Base-by-base conservation (phyloP, 108 stramenopile species). In the Chaetoceros muelleri region DNA sequence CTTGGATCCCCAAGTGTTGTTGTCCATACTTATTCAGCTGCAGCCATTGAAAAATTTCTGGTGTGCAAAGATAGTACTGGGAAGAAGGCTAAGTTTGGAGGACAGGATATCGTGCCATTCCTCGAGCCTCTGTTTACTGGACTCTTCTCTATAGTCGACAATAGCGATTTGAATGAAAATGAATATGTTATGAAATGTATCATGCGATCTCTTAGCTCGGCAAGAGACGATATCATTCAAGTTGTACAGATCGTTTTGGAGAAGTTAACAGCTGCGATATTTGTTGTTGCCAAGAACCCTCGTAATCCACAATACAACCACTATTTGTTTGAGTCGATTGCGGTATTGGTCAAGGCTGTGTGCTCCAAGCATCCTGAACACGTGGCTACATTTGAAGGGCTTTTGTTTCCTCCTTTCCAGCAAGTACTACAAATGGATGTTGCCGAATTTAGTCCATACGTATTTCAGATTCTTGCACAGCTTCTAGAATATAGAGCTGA, bases 151-250 rank as follows among this genome's bases (percentile, higher is more conserved):
- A 93, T 95, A 55, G 64, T 94, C 23, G 97, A 90, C 26, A 79
- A 91, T 53, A 46, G 44, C 21, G 84, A 85, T n/a, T 59, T 67
- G 54, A 71, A 84, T 52, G 95, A 96, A 61, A 99, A 99, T 71
- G 94, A 95, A 47, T 95, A 98, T 65, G 92, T 96, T 24, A 97
- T 97, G 96, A 96, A 98, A 67, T 90, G 92, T 53, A 71, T 97
- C 52, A 97, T 98, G 96, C 75, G 96, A 58, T 53, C 85, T 2
- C 69, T 97, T 22, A 69, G 65, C 61, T 61, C 70, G 18, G 87
- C 85, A 3, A 78, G 91, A 46, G 84, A 85, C 22, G 84, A 79
- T 67, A 66, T 95, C 17, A 47, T 91, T n/a, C 79, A 91, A 8
- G 80, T 94, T 25, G 86, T 90, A 17, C 69, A 70, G 54, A 76